A percentile compares a stretch with the other conserved stretches of the same genome.
These are phyloP conservation scores for Sonneratia caseolaris DNA, from an alignment of 345 rosid species.

Conservation along the genomic window DNA sequence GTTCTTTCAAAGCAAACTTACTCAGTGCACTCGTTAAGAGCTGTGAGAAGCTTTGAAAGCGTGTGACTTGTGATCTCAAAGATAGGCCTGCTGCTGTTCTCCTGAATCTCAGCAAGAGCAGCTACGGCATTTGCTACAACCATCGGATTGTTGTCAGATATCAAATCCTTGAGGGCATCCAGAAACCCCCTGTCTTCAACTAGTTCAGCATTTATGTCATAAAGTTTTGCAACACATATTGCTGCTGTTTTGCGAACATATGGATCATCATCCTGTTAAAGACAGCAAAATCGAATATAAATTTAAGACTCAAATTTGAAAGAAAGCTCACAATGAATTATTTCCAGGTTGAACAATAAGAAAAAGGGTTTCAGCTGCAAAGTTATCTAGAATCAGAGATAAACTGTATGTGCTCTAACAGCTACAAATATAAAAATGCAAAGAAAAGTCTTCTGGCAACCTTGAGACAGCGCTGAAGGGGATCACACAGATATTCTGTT, in stretches of 20 bases:
- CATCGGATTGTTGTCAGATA: constrained; percentile 99
- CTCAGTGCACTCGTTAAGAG: constrained; percentile 99
- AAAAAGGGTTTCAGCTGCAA: background rate
- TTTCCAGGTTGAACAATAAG: background rate
- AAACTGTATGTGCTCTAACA: background rate
- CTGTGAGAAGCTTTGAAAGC: constrained; percentile 92
- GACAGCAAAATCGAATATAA: background rate
- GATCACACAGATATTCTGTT: constrained; percentile 96
- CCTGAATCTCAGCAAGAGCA: constrained; percentile 98
- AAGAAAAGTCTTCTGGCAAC: constrained; percentile 23
- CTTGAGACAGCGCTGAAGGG: constrained; percentile 99
- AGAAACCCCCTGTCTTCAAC: constrained; percentile 98
- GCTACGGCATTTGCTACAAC: constrained; percentile 99
- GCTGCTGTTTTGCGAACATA: constrained; percentile 99
- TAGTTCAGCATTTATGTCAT: constrained; percentile 96
- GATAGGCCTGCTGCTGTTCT: constrained; percentile 67
- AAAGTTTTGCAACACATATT: constrained; percentile 96
- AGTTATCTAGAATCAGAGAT: background rate
- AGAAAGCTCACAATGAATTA: background rate
- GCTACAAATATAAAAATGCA: background rate
- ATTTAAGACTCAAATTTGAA: background rate
- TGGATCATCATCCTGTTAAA: constrained; percentile 90
- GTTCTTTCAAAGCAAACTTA: constrained; percentile 24
- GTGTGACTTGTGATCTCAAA: constrained; percentile 92
- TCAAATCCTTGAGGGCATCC: constrained; percentile 92